Evolutionary conservation across 2,329 filamentous ascomycete species (phyloP).

Genomic region (Whalleya microplaca): DNA sequence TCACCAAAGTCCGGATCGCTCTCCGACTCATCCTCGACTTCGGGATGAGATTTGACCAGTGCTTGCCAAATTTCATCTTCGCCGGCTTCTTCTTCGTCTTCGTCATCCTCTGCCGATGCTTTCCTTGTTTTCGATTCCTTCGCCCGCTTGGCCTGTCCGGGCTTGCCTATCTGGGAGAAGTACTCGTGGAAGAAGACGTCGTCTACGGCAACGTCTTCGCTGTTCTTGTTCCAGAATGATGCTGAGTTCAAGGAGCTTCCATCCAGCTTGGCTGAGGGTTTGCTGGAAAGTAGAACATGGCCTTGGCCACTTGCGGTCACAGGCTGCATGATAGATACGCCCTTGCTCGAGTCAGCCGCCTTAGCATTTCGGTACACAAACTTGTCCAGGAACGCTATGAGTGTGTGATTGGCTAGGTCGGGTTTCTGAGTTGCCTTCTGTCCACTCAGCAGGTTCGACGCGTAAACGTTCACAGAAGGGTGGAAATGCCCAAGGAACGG

Average conservation of each 20-base stretch:
- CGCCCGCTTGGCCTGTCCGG: conserved; percentile 57
- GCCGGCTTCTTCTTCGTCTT: conserved; percentile 58
- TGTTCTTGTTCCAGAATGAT: conserved; percentile 87
- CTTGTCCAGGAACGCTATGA: conserved; percentile 95
- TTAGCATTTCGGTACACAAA: conserved; percentile 98
- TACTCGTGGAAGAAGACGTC: conserved; percentile 99
- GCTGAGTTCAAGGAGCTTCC: conserved; percentile 73
- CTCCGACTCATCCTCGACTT: conserved; percentile 69
- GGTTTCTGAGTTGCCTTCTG: conserved; percentile 82
- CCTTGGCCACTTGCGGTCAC: conserved; percentile 61
- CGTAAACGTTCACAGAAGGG: conserved; percentile 87
- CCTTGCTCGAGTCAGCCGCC: conserved; percentile 67
- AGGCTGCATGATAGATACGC: conserved; percentile 96
- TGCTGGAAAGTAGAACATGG: conserved; percentile 61
- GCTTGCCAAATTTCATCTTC: conserved; percentile 93
- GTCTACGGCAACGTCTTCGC: conserved; percentile 84
- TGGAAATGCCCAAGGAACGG: conserved; percentile 86
- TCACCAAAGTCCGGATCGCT: conserved; percentile 51
- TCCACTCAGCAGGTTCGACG: conserved; percentile 69
- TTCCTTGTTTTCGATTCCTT: conserved; percentile 61
- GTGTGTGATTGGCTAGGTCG: conserved; percentile 84
- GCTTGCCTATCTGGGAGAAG: conserved; percentile 76
- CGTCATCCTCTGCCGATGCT: conserved; percentile 41
- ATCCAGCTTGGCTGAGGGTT: conserved; percentile 41
- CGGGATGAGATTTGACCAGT: conserved; percentile 78